These are phyloP conservation scores for Aspergillus taichungensis DNA, from an alignment of 495 filamentous ascomycete genomes.

Conservation along the genomic window DNA sequence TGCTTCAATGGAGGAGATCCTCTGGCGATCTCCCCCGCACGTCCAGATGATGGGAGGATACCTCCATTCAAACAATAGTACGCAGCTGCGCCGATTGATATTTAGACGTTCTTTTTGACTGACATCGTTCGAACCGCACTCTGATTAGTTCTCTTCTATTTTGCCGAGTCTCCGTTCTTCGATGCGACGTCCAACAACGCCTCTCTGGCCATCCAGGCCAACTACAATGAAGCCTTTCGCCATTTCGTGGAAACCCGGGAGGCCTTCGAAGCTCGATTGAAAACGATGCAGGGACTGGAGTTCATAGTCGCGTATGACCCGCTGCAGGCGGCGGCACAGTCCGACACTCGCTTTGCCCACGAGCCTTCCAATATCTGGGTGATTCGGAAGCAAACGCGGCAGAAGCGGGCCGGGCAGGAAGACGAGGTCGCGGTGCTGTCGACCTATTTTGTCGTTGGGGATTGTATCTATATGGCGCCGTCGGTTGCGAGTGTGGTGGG, in stretches of 20 bases:
- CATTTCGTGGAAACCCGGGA: conserved; percentile 59
- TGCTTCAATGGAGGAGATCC: conserved; percentile 65
- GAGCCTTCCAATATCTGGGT: conserved; percentile 71
- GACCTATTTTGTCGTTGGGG: conserved; percentile 78
- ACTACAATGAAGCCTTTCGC: conserved; percentile 59
- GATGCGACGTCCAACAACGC: conserved; percentile 85
- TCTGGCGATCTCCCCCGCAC: conserved; percentile 56
- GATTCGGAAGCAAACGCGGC: conserved; percentile 78
- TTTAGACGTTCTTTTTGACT: neutral
- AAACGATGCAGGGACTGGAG: conserved; percentile 72
- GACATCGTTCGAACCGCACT: neutral
- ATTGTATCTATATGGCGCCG: conserved; percentile 86
- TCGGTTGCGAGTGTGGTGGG: conserved; percentile 67
- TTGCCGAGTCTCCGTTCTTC: conserved; percentile 83
- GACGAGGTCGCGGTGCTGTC: conserved; percentile 63
- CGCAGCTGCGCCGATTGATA: neutral
- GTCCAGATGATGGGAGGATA: conserved; percentile 51
- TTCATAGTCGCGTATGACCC: conserved; percentile 74
- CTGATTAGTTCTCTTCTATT: conserved; percentile 72
- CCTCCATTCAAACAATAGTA: conserved; percentile 43
- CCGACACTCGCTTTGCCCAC: conserved; percentile 46
- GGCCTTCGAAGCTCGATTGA: conserved; percentile 67
- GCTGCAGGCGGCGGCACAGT: conserved; percentile 50
- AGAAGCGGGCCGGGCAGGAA: conserved; percentile 47
- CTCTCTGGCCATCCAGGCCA: conserved; percentile 64